Base-by-base conservation (phyloP, 2,329 filamentous ascomycete genomes). In the Nothopassalora personata region DNA sequence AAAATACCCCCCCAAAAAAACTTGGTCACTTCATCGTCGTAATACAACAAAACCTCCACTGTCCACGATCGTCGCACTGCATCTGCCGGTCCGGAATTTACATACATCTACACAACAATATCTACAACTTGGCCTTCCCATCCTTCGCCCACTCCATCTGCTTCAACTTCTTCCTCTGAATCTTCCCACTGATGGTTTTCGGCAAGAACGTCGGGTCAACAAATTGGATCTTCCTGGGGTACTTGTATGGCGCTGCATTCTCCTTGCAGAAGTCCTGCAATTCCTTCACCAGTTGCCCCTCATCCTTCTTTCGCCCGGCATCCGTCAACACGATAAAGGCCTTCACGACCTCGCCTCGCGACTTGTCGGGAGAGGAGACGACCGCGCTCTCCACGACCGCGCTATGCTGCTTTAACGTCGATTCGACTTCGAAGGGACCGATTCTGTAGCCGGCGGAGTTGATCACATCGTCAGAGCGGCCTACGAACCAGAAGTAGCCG, bases 401-500 rank as follows among this genome's bases (percentile, higher is more conserved):
- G 3, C 72, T 69, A 60, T 77, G 74, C 19, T 73, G 66, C 63
- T 76, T 75, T 10, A 77, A 66, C 4, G 73, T 73, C 3, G 73
- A 76, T 62, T 77, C 75, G 33, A 77, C 72, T 67, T 77, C 75
- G 61, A 76, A 76, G 0, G 74, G 75, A 7, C 75, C 73, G 23
- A 75, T 74, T 28, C 75, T 67, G 61, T 77, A 77, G 4, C 75
- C 74, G 36, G 71, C 67, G 8, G 71, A 72, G 56, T 77, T 77
- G 56, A 77, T 76, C 23, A 76, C 74, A 71, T 99, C 94, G 72
- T 99, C 94, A 54, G 97, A 92, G 74, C 94, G 90, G 65, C 94
- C 94, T 60, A 93, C 90, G 73, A 99, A 97, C 94, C 94, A 97
- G 84, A 97, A 97, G 81, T 96, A 97, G 56, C 94, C 94, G 70